These are phyloP conservation scores for Candida chauliodis DNA, from an alignment of 805 yeast species.

Conservation along the genomic window DNA sequence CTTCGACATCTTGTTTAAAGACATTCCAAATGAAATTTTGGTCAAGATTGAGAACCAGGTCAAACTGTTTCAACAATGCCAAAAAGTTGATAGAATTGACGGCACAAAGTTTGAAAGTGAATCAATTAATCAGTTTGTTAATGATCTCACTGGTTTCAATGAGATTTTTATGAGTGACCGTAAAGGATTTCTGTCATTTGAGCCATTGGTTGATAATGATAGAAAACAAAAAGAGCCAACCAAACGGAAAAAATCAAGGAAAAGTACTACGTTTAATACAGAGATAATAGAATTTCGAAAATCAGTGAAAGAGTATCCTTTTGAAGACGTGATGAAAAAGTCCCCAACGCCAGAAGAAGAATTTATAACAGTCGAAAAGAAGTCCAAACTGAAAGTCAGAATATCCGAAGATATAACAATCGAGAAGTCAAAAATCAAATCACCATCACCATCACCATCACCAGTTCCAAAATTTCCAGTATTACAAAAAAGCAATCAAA, in stretches of 20 bases:
- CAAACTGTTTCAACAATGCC: slow-evolving; percentile 25
- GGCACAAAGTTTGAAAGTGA: slow-evolving; percentile 15
- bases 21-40: slow-evolving; percentile 24
- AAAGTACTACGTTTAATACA: slow-evolving; percentile 20
- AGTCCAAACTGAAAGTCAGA: slow-evolving; percentile 14
- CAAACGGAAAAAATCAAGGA: slow-evolving; percentile 20
- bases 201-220: slow-evolving; percentile 33
- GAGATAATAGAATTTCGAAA: slow-evolving; percentile 24
- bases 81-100: slow-evolving; percentile 17
- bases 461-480: slow-evolving; percentile 1
- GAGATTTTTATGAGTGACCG: slow-evolving; percentile 32
- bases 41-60: slow-evolving; percentile 26
- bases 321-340: too few species aligned
- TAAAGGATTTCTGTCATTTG: slow-evolving; percentile 30
- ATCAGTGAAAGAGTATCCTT: slow-evolving; percentile 5
- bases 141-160: slow-evolving; percentile 19
- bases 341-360: slow-evolving; percentile 9
- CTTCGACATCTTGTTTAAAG: slow-evolving; percentile 37
- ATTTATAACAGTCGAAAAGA: slow-evolving; percentile 25
- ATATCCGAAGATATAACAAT: slow-evolving; percentile 10
- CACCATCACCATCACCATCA: background rate
- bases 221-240: slow-evolving; percentile 10
- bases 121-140: slow-evolving; percentile 20
- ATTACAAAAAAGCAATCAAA: slow-evolving; percentile 13
- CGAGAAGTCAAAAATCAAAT: background rate